Conservation (phyloP, 2,329 filamentous ascomycete genomes). For the Orbilia javanica region DNA sequence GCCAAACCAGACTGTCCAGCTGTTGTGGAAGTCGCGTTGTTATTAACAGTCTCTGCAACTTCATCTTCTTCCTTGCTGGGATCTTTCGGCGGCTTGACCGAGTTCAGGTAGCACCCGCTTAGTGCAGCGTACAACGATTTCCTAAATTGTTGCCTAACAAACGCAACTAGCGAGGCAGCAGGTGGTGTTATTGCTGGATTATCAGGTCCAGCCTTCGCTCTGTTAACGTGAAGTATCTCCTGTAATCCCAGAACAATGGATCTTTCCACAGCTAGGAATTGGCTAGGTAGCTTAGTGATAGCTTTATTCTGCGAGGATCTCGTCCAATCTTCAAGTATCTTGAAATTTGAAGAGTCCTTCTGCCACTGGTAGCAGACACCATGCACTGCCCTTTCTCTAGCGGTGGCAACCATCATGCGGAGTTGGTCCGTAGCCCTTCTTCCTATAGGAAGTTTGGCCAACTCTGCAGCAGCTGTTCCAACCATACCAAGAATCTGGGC, state of each 20-base stretch:
- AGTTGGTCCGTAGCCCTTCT: conserved; percentile 78
- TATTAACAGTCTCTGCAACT: conserved; percentile 66
- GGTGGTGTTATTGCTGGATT: conserved; percentile 86
- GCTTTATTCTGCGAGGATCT: conserved; percentile 83
- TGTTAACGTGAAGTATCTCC: conserved; percentile 92
- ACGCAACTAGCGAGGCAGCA: conserved; percentile 85
- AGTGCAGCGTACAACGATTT: conserved; percentile 93
- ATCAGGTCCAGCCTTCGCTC: conserved; percentile 81
- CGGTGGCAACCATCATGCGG: conserved; percentile 78
- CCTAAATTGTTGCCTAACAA: conserved; percentile 92
- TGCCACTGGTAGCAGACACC: conserved; percentile 93
- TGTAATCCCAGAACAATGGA: conserved; percentile 87
- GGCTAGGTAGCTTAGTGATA: conserved; percentile 88
- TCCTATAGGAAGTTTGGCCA: conserved; percentile 66
- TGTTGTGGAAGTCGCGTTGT: conserved; percentile 54
- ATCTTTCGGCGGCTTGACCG: conserved; percentile 78
- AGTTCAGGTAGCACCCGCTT: conserved; percentile 96
- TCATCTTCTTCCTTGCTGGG: conserved; percentile 70
- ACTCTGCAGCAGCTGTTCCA: conserved; percentile 70
- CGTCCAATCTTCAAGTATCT: conserved; percentile 93
- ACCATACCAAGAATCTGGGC: conserved; percentile 84
- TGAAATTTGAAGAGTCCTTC: conserved; percentile 90
- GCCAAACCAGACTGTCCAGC: conserved; percentile 48
- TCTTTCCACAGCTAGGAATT: conserved; percentile 87
- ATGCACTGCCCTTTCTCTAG: conserved; percentile 85